Base-by-base conservation (phyloP, 108 stramenopile species). In the Fragilaria radians region DNA sequence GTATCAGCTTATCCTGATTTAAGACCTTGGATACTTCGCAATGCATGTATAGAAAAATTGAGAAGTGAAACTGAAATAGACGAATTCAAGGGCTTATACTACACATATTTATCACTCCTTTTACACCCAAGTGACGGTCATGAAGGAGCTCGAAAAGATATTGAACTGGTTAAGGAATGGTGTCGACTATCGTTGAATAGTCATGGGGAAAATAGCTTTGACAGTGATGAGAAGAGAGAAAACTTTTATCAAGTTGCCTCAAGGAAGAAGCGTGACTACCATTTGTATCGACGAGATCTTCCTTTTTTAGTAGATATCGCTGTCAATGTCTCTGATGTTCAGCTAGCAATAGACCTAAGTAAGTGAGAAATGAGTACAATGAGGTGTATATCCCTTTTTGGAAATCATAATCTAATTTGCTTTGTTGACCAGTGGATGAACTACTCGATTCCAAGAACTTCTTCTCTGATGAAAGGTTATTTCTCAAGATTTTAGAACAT, bases 1-100 rank as follows among this genome's bases (percentile, higher is more conserved):
- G 91, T 83, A 22, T 83, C 91, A 21, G 87, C 83, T 22, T 93
- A 82, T 62, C 91, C 91, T 23, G 91, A 93, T 66, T 34, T 93
- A 28, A 73, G 66, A 46, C 86, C 91, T 1, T 82, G 85, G 82
- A 79, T 76, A 56, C 83, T 93, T 23, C 69, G 66, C 50, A 63
- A 74, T 48, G 71, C 71, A 18, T 84, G 80, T 59, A 26, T 72
- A 24, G 32, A 36, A 3, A 29, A 14, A 19, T 28, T 3, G 1
- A n/a, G 7, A 5, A 46, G 30, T 0, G 36, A 28, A 3, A 32
- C 32, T 21, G 23, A 57, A 46, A 54, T 30, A 42, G 54, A 52
- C 52, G 34, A 57, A 11, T 52, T 67, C 33, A 32, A 60, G 25
- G 66, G 52, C 46, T 70, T 85, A 32, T 89, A 85, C 49, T 87